Conservation (phyloP, 306 rosid genomes). For the Chamaecrista fasciculata region DNA sequence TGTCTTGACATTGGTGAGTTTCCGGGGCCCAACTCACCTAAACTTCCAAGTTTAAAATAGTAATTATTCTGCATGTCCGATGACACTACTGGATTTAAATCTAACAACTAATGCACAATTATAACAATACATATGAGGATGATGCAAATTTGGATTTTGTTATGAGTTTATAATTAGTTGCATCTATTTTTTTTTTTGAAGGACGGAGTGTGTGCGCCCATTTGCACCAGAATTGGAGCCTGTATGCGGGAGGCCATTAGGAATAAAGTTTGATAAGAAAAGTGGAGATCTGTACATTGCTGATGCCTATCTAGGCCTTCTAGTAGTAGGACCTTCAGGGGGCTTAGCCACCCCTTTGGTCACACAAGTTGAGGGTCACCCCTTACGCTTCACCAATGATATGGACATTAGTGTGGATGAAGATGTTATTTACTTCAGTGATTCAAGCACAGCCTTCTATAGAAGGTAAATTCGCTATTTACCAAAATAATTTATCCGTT, state of each 20-base stretch:
- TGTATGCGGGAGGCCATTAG: constrained; percentile 88
- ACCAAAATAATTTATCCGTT: neutral
- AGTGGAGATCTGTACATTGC: constrained; percentile 84
- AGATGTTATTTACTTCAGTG: constrained; percentile 75
- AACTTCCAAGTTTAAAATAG: too few relatives aligned
- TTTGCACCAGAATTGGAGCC: constrained; percentile 88
- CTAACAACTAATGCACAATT: too few relatives aligned
- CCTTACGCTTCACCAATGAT: constrained; percentile 76
- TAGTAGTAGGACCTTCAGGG: constrained; percentile 76
- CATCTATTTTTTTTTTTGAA: constrained; percentile 34
- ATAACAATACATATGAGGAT: too few relatives aligned
- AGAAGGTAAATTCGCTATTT: constrained; percentile 67
- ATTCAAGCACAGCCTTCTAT: constrained; percentile 58
- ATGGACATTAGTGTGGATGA: constrained; percentile 71
- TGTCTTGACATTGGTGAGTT: too few relatives aligned
- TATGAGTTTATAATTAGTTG: neutral
- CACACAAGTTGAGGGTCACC: constrained; percentile 68
- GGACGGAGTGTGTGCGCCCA: constrained; percentile 69
- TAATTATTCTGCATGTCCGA: too few relatives aligned
- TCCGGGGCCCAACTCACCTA: too few relatives aligned
- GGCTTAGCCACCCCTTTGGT: constrained; percentile 75
- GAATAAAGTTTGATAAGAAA: constrained; percentile 67
- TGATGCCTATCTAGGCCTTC: constrained; percentile 87
- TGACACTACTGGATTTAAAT: neutral
- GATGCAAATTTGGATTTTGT: neutral